phyloP scores from a whole-genome alignment of 805 yeast species.

The Spathaspora arborariae region DNA sequence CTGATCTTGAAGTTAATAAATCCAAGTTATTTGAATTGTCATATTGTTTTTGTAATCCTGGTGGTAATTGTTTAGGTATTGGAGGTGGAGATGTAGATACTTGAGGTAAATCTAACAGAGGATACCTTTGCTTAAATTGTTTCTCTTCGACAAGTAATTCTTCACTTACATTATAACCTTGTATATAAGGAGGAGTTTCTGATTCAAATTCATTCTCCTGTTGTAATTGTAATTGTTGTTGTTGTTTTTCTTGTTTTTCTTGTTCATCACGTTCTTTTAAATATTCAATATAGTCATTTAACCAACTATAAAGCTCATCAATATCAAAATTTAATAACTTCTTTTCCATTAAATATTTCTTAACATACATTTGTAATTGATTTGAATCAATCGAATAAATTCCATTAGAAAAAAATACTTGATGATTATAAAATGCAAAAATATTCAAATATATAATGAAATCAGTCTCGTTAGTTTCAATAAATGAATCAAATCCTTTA shows the following conservation, averaged over 20 bases:
- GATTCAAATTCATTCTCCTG: background rate
- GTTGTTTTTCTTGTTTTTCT: constrained; percentile 3
- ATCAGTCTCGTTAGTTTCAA: constrained; percentile 33
- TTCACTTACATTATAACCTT: background rate
- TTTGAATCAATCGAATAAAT: constrained; percentile 18
- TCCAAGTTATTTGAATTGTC: background rate
- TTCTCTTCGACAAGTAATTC: background rate
- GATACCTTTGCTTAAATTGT: background rate
- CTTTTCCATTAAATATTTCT: constrained; percentile 23
- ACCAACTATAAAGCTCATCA: constrained; percentile 34
- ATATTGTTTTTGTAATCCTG: background rate
- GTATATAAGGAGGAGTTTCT: background rate
- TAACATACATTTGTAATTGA: constrained; percentile 6
- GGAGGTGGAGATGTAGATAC: background rate
- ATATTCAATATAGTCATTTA: constrained; percentile 36
- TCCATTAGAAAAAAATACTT: constrained; percentile 20
- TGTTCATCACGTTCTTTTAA: constrained; percentile 24
- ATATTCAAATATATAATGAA: constrained; percentile 40
- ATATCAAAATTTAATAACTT: constrained; percentile 32
- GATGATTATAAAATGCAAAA: constrained; percentile 35
- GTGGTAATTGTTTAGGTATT: constrained; percentile 1
- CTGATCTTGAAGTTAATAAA: background rate
- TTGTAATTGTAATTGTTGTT: background rate
- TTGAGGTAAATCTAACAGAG: background rate
- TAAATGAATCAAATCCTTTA: constrained; percentile 38